phyloP scores from a whole-genome alignment of 2,329 filamentous ascomycete species.

The Botrytis tulipae region DNA sequence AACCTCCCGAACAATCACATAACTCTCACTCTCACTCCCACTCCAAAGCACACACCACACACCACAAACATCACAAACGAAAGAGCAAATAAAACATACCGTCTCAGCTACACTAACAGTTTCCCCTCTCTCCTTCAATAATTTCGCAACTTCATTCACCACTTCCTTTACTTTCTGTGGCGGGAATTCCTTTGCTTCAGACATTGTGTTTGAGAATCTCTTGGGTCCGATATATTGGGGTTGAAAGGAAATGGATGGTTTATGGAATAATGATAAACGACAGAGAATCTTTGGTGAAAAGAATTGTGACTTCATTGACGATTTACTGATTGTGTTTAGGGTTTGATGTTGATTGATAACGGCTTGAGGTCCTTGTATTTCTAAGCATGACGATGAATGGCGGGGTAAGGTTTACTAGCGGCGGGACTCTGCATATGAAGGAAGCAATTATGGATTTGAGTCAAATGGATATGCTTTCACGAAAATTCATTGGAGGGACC shows the following conservation, averaged over 20 bases:
- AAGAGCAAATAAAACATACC: conserved; percentile 38
- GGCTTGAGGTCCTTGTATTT: not conserved
- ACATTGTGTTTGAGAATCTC: not conserved
- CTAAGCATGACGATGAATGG: conserved; percentile 19
- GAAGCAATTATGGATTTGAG: not conserved
- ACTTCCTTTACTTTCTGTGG: conserved; percentile 34
- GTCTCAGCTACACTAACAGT: conserved; percentile 62
- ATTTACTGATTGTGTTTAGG: not conserved
- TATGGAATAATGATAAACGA: not conserved
- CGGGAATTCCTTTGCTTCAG: conserved; percentile 28
- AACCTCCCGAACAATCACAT: not conserved
- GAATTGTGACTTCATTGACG: conserved; percentile 11
- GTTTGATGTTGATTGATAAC: not conserved
- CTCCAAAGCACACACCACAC: not conserved
- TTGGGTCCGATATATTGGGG: not conserved
- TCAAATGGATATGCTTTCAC: not conserved
- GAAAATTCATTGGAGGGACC: not conserved
- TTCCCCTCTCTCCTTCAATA: conserved; percentile 55
- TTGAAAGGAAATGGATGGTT: not conserved
- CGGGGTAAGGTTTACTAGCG: conserved; percentile 7
- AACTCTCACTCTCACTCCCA: not conserved
- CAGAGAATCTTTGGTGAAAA: not conserved
- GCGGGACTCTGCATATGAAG: conserved; percentile 15
- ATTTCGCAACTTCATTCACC: conserved; percentile 47
- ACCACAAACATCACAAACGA: not conserved